Conservation (phyloP, 108 stramenopile genomes). For the Pseudonitzschia delicatissima region DNA sequence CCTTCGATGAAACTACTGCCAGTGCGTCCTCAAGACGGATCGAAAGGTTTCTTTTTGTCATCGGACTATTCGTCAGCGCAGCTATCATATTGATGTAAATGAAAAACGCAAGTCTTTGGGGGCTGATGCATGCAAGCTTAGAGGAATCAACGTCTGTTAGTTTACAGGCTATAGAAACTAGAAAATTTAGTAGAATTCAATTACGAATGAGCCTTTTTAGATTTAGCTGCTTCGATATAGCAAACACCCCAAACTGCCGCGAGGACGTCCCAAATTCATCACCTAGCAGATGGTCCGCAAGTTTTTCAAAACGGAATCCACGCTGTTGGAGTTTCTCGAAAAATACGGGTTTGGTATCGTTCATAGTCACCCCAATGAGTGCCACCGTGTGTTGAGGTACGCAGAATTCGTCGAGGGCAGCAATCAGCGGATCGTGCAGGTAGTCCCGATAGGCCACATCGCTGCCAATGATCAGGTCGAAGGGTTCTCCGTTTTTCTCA, state of each 20-base stretch:
- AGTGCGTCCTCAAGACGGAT: too few species aligned
- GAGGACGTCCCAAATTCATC: conserved; percentile 38
- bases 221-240: conserved; percentile 40
- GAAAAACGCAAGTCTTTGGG: too few species aligned
- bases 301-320: conserved; percentile 65
- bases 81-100: too few species aligned
- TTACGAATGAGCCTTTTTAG: conserved; percentile 14
- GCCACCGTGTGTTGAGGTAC: conserved; percentile 18
- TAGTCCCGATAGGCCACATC: conserved; percentile 82
- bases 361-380: conserved; percentile 81
- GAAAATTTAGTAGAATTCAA: too few species aligned
- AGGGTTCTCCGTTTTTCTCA: conserved; percentile 27
- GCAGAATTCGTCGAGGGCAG: conserved; percentile 34
- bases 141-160: too few species aligned
- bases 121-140: too few species aligned
- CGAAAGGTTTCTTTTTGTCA: too few species aligned
- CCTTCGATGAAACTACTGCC: too few species aligned
- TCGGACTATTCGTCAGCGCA: too few species aligned
- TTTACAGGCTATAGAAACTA: too few species aligned
- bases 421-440: conserved; percentile 76
- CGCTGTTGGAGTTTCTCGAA: conserved; percentile 49
- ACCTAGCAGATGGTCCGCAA: conserved; percentile 64
- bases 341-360: conserved; percentile 74
- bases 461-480: conserved; percentile 84
- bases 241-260: conserved; percentile 71